phyloP scores from a whole-genome alignment of 2,329 filamentous ascomycete species.

The Beauveria caledonica region DNA sequence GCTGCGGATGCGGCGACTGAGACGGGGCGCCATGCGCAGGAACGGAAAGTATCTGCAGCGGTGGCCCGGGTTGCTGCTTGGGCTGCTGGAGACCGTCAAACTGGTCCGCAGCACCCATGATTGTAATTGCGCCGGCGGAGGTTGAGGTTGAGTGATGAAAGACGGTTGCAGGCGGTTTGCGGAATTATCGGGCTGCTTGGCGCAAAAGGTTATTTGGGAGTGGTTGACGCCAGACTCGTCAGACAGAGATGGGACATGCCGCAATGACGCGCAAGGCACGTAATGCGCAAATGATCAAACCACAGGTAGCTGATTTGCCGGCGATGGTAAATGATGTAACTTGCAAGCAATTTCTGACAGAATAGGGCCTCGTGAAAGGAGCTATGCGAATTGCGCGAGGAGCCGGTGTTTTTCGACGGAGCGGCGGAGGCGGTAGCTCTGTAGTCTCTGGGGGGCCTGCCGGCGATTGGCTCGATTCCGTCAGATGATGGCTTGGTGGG shows the following conservation, averaged over 20 bases:
- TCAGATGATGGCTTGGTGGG: conserved; percentile 6
- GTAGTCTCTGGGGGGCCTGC: background rate
- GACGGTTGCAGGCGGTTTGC: background rate
- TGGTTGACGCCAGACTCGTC: background rate
- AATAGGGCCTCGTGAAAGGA: background rate
- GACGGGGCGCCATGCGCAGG: background rate
- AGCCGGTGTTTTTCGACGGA: background rate
- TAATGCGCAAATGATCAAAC: background rate
- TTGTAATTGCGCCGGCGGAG: background rate
- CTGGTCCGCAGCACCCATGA: conserved; percentile 3
- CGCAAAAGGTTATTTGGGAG: background rate
- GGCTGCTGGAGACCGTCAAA: conserved; percentile 1
- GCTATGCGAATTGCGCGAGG: background rate
- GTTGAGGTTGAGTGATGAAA: too few species aligned
- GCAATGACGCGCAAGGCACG: background rate
- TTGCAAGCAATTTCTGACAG: background rate
- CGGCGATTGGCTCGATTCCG: conserved; percentile 7
- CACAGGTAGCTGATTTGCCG: background rate
- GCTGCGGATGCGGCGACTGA: conserved; percentile 1
- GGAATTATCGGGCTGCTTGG: background rate
- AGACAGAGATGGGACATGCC: conserved; percentile 1
- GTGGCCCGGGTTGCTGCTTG: background rate
- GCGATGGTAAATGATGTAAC: background rate
- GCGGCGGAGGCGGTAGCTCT: background rate
- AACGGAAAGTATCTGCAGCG: background rate